Evolutionary conservation across 83 land plant species (phyloP), one percentile per base, ranked within the genome.

Genomic region (Picea engelmannii): DNA sequence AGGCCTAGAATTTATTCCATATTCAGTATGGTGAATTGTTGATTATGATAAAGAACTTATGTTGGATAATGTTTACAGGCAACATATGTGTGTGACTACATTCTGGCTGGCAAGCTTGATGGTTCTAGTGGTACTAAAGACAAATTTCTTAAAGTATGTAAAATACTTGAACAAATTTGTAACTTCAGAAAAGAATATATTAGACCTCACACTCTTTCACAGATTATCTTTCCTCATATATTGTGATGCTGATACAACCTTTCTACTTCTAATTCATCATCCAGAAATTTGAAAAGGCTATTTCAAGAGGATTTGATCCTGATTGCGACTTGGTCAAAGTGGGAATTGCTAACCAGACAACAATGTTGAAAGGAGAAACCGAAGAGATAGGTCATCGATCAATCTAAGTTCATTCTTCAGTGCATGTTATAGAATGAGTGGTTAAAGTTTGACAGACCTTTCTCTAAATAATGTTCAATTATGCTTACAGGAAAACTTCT

Each of bases 111-210:
- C 3, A 81, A 87, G 70, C 87, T 84, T 62, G 88, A 87, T 80
- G 88, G 89, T 52, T 87, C 89, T 62, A 87, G 89, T 87, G 87
- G 87, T 42, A 81, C 88, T 38, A 87, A 84, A 49, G 89, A 84
- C 55, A 82, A 87, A 71, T 84, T 87, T 60, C 79, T 87, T 49
- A 87, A 84, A 47, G 89, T 87, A 78, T 18, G 86, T 61, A 17
- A 12, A 55, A 55, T 55, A 55, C n/a, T 38, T 74, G 35, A 31
- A n/a, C 35, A 23, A 4, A 21, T 24, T 35, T 35, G 25, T 55
- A 2, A n/a, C 61, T 15, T 44, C 23, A 49, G n/a, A 21, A 6
- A 11, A 16, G 6, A 21, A 20, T 17, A 55, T 20, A n/a, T 40
- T 49, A 7, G 18, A 63, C 38, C 17, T 79, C 60, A 17, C 20